phyloP scores from a whole-genome alignment of 768 basidiomycete genomes.

The Phaeotremella fagi region DNA sequence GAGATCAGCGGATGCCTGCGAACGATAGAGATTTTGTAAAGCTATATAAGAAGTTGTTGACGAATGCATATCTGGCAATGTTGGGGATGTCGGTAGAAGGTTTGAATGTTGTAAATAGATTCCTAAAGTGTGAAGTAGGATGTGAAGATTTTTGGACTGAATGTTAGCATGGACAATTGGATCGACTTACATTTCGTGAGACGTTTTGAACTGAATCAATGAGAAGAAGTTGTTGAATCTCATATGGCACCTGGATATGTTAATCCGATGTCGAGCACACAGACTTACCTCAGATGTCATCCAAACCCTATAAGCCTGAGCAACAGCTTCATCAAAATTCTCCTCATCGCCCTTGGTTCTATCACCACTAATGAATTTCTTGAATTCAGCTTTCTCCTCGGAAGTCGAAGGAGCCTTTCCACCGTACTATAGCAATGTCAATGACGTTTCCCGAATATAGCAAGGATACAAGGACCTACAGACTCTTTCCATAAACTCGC shows the following conservation, averaged over 20 bases:
- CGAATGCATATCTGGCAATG: conserved; percentile 94
- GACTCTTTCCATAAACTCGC: conserved; percentile 75
- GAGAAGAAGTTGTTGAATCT: conserved; percentile 61
- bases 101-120: conserved; percentile 57
- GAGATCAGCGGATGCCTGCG: conserved; percentile 55
- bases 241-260: conserved; percentile 58
- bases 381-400: conserved; percentile 73
- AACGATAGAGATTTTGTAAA: conserved; percentile 79
- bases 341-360: conserved; percentile 81
- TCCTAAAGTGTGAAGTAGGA: conserved; percentile 68
- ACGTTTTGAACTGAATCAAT: conserved; percentile 57
- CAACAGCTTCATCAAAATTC: conserved; percentile 92
- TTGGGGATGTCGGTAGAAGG: conserved; percentile 74
- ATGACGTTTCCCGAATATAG: not conserved
- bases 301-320: conserved; percentile 80
- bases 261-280: not conserved
- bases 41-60: conserved; percentile 76
- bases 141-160: conserved; percentile 67
- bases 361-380: conserved; percentile 59
- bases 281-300: conserved; percentile 54
- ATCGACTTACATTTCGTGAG: conserved; percentile 48
- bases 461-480: conserved; percentile 51
- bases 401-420: conserved; percentile 57
- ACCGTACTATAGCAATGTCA: conserved; percentile 58
- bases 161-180: too few relatives aligned